Base-by-base conservation (phyloP, 768 basidiomycete species). In the Lactarius hatsudake region DNA sequence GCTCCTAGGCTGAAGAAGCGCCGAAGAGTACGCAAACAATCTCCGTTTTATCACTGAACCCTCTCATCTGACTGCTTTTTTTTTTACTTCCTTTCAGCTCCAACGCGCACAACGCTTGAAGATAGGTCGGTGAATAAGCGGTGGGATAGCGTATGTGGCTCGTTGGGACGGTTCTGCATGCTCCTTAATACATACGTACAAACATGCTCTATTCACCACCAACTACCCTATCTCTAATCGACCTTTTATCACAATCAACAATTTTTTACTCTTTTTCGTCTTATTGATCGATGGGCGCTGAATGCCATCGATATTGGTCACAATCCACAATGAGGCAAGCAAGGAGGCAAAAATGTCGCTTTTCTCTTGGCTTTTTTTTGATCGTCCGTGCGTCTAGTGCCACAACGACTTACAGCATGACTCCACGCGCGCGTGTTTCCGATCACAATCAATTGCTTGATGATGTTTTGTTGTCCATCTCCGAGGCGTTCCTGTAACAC, bases 1-100 rank as follows among this genome's bases (percentile, higher is more conserved):
- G 67, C 59, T 70, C 7, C 15, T 69, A 94, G 93, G 81, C 84
- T 93, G 74, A 92, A 88, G 87, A 96, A 96, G 83, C 87, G 93
- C 72, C 84, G 94, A 84, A 90, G 87, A 81, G 93, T 93, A 75
- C 67, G 87, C 43, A 7, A 78, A 63, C 18, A 51, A 45, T n/a
- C 5, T 40, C 20, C 20, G 5, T 61, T 18, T 54, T 32, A 13
- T 58, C 20, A 1, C 26, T 34, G 30, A 3, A 40, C 26, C 1
- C 5, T 53, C 40, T 26, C 38, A 28, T 53, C 40, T 26, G 28
- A 56, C 32, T 26, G 36, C 20, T 32, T 40, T 28, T 26, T 32
- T 40, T 28, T 23, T 36, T 34, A 51, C 15, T 36, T 12, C 40
- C 18, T 48, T 20, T 17, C 55, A 71, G 70, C 57, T 63, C n/a